Evolutionary conservation across 176 grass and related monocot species (phyloP).

Genomic region (Poa pratensis): DNA sequence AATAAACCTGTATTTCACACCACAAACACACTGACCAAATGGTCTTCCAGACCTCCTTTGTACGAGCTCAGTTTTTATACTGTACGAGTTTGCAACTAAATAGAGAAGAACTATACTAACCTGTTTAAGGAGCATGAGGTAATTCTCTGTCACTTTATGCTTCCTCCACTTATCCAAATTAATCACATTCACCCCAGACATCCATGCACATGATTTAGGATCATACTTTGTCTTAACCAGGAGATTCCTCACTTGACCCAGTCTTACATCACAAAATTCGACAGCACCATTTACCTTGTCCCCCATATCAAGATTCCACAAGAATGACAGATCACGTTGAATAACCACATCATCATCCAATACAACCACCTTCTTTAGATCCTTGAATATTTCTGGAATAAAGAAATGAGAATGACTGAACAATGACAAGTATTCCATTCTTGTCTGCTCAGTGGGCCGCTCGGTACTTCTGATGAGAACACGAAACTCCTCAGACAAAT

Average conservation of each 20-base stretch:
- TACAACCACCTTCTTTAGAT: constrained; percentile 78
- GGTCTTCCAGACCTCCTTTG: background rate
- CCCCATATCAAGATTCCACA: constrained; percentile 90
- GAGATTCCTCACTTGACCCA: constrained; percentile 68
- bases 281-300: constrained; percentile 91
- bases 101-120: constrained; percentile 44
- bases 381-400: constrained; percentile 92
- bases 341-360: constrained; percentile 95
- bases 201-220: constrained; percentile 88
- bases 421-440: constrained; percentile 72
- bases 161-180: constrained; percentile 95
- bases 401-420: constrained; percentile 94
- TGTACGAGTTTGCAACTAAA: background rate
- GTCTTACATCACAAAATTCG: constrained; percentile 68
- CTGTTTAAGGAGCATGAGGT: constrained; percentile 70
- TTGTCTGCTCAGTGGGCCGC: constrained; percentile 61
- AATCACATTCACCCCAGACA: constrained; percentile 88
- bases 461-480: constrained; percentile 69
- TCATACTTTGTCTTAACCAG: constrained; percentile 73
- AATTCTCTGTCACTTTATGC: constrained; percentile 72
- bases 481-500: constrained; percentile 86
- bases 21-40: background rate
- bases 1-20: background rate
- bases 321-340: constrained; percentile 80
- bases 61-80: background rate